Base-by-base conservation (phyloP, 1,284 basidiomycete genomes). In the Fomitopsis schrenkii region DNA sequence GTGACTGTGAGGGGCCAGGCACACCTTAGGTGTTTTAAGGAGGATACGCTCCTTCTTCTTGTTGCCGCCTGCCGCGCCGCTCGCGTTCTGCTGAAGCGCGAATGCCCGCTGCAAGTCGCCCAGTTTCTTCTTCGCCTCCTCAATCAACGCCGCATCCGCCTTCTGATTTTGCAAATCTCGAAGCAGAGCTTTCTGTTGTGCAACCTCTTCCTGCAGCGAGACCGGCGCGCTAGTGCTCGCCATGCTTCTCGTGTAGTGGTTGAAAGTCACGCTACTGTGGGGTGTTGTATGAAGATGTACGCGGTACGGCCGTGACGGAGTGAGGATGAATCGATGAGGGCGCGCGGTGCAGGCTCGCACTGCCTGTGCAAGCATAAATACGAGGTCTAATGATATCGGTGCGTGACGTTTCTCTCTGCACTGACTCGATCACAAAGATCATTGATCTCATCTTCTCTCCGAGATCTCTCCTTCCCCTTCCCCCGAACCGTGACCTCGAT, bases 21-120 rank as follows among this genome's bases (percentile, higher is more conserved):
- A 63, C 61, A 91, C 91, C 83, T 94, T 94, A 44, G 90, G 88
- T 4, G 90, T 93, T 77, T 94, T 94, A 65, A 94, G 79, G 64
- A 90, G 70, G 65, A 91, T 68, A n/a, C 87, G 76, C 61, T 83
- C 87, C 68, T 81, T 85, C 76, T 85, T 88, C 76, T 88, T 87
- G 5, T 68, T 71, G 22, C 72, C 74, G 7, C 78, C 78, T 40
- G 74, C 77, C 50, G 67, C 70, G 54, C 75, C 75, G 44, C 70
- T 72, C 26, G 71, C 75, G 41, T 72, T 79, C 60, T 79, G 81
- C 45, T 81, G 72, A 59, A 80, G 65, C 1, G 79, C 85, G 33
- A 86, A 70, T 19, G 78, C 70, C 67, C 80, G 84, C 78, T 90
- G 89, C 62, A 92, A 75, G 46, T 92, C 88, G 1, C 85, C 83